Percentiles rank a stretch among this genome's conserved stretches.
These are phyloP conservation scores for Blastomyces silverae DNA, from an alignment of 2,329 filamentous ascomycete genomes.

Conservation along the genomic window DNA sequence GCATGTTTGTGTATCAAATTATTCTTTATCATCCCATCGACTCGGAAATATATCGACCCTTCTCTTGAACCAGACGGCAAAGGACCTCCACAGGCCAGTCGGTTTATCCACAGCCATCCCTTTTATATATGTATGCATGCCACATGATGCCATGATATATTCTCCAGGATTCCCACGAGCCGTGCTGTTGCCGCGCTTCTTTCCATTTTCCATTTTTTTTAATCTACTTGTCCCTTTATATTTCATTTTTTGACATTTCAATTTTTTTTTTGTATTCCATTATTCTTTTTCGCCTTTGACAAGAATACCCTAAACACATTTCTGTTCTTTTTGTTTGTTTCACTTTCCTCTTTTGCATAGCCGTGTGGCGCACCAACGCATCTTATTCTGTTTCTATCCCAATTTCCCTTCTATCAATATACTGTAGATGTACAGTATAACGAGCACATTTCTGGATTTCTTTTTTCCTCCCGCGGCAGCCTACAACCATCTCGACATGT, in stretches of 20 bases:
- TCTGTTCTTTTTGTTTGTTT: background rate
- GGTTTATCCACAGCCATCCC: background rate
- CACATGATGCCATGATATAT: background rate
- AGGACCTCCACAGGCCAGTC: background rate
- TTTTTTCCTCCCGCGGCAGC: background rate
- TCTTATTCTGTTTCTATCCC: background rate
- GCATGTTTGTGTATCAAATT: background rate
- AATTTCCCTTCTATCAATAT: background rate
- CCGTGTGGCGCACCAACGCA: background rate
- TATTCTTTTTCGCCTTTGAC: background rate
- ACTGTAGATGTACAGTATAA: too few species aligned
- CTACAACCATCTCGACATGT: background rate
- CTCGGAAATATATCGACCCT: background rate
- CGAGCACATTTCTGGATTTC: background rate
- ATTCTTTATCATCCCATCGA: background rate
- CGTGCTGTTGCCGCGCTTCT: background rate
- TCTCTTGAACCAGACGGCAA: background rate
- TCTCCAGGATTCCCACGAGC: background rate
- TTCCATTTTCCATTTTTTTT: background rate
- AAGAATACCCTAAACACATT: constrained; percentile 7
- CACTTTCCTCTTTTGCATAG: constrained; percentile 8
- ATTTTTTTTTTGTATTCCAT: background rate
- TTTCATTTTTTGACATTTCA: background rate
- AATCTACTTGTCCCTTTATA: background rate
- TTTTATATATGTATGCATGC: background rate